Percentiles rank a stretch among this genome's conserved stretches.
Conservation (phyloP, 1,284 basidiomycete genomes). For the Cutaneotrichosporon dermatis region DNA sequence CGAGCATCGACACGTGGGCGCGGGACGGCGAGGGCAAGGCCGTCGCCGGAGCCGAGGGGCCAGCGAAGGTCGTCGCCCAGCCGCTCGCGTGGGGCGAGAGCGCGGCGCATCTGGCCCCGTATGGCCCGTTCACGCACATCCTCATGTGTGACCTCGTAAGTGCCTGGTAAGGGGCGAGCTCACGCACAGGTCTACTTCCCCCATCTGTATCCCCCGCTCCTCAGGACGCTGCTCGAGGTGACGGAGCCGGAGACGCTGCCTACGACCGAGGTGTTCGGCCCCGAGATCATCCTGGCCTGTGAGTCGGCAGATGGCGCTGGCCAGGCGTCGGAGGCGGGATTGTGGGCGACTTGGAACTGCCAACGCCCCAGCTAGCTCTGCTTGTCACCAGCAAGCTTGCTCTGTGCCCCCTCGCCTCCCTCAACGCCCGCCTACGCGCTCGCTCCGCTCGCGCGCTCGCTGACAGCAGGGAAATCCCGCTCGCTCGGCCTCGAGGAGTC, state of each 20-base stretch:
- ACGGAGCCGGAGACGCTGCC: slow-evolving; percentile 27
- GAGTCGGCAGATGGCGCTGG: slow-evolving; percentile 11
- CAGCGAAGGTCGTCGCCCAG: slow-evolving; percentile 21
- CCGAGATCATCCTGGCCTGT: slow-evolving; percentile 45
- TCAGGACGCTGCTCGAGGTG: slow-evolving; percentile 40
- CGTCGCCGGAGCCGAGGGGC: neutral
- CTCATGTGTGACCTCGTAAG: slow-evolving; percentile 46
- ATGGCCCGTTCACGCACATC: slow-evolving; percentile 37
- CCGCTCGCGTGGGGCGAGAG: slow-evolving; percentile 42
- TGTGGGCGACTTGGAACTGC: too few species aligned
- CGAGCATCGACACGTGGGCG: slow-evolving; percentile 25
- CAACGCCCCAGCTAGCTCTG: too few species aligned
- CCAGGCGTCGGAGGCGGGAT: too few species aligned
- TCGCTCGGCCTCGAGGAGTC: slow-evolving; percentile 43
- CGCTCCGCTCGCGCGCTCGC: neutral
- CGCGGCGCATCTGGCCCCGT: slow-evolving; percentile 9
- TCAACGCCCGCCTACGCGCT: too few species aligned
- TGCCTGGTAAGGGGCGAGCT: neutral
- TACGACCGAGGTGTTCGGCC: slow-evolving; percentile 26
- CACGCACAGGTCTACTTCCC: slow-evolving; percentile 44
- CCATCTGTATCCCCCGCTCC: slow-evolving; percentile 40
- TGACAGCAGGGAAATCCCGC: slow-evolving; percentile 37
- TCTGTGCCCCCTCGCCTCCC: too few species aligned
- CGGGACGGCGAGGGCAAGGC: neutral
- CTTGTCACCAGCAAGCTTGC: too few species aligned